phyloP scores from a whole-genome alignment of 331 rosid species.

The Pyrus hybrid region DNA sequence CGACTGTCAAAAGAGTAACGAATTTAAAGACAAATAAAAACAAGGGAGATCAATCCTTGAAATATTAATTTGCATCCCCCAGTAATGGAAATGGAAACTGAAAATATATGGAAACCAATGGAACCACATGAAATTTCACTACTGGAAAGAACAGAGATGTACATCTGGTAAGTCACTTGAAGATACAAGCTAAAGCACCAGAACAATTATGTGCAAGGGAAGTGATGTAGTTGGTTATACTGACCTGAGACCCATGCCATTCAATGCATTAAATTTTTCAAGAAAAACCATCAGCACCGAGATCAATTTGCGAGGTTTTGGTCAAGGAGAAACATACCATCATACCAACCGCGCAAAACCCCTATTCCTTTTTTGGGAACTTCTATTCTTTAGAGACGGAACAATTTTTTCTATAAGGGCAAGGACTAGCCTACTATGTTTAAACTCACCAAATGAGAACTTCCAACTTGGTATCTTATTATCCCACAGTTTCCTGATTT shows the following conservation, averaged over 20 bases:
- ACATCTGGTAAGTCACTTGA: not conserved
- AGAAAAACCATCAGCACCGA: not conserved
- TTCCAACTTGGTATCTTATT: not conserved
- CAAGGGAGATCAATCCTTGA: not conserved
- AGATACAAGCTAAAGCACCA: not conserved
- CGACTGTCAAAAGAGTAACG: not conserved
- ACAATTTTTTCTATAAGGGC: not conserved
- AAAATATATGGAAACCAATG: not conserved
- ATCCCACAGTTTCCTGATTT: not conserved
- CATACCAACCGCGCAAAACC: no score
- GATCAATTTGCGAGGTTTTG: not conserved
- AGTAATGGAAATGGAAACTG: not conserved
- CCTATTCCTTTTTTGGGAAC: not conserved
- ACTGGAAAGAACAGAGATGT: not conserved
- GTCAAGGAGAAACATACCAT: not conserved
- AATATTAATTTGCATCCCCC: not conserved
- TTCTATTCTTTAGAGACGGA: not conserved
- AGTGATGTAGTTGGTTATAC: not conserved
- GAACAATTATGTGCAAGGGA: not conserved
- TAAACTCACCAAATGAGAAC: not conserved
- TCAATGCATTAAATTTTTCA: not conserved
- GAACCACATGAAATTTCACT: not conserved
- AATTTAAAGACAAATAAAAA: not conserved
- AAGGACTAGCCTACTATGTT: not conserved
- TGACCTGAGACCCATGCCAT: not conserved